These are phyloP conservation scores for Aspergillus olivimuriae DNA, from an alignment of 495 filamentous ascomycete species.

Conservation along the genomic window DNA sequence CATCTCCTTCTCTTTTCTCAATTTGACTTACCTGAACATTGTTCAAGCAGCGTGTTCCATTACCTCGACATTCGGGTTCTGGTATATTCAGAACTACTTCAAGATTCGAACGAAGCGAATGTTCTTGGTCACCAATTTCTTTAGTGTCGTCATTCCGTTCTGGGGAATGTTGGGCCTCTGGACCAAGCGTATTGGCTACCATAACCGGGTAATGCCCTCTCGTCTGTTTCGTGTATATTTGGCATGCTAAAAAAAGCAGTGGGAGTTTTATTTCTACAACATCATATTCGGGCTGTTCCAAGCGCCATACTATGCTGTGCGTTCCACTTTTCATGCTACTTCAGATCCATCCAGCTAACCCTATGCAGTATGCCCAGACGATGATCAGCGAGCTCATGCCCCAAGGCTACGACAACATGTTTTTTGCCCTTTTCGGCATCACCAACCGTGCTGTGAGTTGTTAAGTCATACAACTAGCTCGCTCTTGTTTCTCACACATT, in stretches of 20 bases:
- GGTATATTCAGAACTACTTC: slow-evolving; percentile 46
- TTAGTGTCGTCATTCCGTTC: slow-evolving; percentile 43
- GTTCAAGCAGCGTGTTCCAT: slow-evolving; percentile 40
- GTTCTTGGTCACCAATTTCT: slow-evolving; percentile 45
- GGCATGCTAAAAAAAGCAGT: slow-evolving; percentile 15
- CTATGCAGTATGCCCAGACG: slow-evolving; percentile 40
- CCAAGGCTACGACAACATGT: slow-evolving; percentile 46
- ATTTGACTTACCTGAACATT: slow-evolving; percentile 45
- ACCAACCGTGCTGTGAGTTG: slow-evolving; percentile 42
- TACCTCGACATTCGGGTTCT: slow-evolving; percentile 42
- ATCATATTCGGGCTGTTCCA: slow-evolving; percentile 44
- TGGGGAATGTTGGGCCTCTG: slow-evolving; percentile 48
- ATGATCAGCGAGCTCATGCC: slow-evolving; percentile 50
- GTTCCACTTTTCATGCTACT: background rate
- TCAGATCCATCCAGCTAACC: background rate
- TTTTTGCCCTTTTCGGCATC: slow-evolving; percentile 47
- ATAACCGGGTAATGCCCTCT: slow-evolving; percentile 26
- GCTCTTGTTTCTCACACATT: background rate
- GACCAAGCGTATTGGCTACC: slow-evolving; percentile 42
- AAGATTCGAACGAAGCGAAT: slow-evolving; percentile 42
- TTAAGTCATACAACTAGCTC: background rate
- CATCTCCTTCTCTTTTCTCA: slow-evolving; percentile 42
- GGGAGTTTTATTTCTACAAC: slow-evolving; percentile 49
- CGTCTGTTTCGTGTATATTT: background rate
- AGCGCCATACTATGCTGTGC: slow-evolving; percentile 45